Percentiles rank a stretch among this genome's conserved stretches.
Evolutionary conservation across 768 basidiomycete genomes (phyloP).

Genomic region (Termitomyces sp.): DNA sequence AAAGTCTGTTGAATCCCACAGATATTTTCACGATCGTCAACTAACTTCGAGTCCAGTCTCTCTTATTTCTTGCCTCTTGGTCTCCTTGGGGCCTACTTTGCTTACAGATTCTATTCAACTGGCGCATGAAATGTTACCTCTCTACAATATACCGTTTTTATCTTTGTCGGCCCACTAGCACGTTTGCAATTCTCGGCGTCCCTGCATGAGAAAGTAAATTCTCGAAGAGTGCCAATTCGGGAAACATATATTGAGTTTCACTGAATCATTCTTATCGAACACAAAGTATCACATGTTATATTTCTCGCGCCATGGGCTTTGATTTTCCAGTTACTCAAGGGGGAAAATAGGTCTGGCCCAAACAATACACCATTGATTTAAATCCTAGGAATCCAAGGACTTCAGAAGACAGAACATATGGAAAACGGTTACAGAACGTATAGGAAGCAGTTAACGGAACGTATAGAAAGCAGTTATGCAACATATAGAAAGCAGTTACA

Average conservation of each 20-base stretch:
- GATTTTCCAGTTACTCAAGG: no score
- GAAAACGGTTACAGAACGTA: neutral
- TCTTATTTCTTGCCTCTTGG: constrained; percentile 84
- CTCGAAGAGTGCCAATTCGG: neutral
- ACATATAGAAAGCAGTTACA: neutral
- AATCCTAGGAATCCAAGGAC: neutral
- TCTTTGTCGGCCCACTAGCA: constrained; percentile 2
- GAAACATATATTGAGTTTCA: constrained; percentile 5
- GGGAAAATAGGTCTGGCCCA: neutral
- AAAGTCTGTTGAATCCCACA: constrained; percentile 38
- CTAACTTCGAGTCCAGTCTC: constrained; percentile 34
- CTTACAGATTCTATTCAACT: constrained; percentile 69
- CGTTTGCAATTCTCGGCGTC: neutral
- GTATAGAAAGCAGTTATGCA: neutral
- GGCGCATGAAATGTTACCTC: constrained; percentile 28
- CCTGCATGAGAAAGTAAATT: neutral
- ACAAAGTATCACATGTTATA: constrained; percentile 6
- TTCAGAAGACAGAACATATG: neutral
- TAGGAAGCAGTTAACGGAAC: neutral
- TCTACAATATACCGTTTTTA: constrained; percentile 12
- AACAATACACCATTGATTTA: neutral
- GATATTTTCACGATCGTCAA: constrained; percentile 6
- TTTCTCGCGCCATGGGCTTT: neutral
- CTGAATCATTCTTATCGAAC: neutral
- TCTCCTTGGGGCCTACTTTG: constrained; percentile 81